phyloP scores from a whole-genome alignment of 2,329 filamentous ascomycete species.

The Aspergillus niger region DNA sequence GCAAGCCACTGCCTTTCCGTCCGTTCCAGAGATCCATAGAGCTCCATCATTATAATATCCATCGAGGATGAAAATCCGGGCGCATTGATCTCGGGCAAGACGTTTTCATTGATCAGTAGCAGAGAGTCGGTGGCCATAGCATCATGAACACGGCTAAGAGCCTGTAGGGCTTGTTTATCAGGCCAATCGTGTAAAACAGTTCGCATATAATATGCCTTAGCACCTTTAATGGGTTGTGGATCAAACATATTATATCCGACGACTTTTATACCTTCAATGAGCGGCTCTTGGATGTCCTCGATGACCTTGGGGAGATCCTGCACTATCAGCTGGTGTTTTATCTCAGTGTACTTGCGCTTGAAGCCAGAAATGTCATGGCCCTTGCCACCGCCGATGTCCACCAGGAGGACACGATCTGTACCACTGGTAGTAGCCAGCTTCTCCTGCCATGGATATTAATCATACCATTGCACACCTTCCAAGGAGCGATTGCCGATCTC shows the following conservation, averaged over 20 bases:
- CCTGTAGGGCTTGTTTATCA: conserved; percentile 23
- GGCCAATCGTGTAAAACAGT: conserved; percentile 33
- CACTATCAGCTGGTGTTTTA: conserved; percentile 34
- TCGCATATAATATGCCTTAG: conserved; percentile 30
- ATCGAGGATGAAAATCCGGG: conserved; percentile 8
- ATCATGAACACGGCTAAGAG: conserved; percentile 18
- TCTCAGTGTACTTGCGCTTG: conserved; percentile 28
- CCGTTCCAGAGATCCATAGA: conserved; percentile 23
- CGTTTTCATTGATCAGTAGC: conserved; percentile 32
- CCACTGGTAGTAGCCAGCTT: neutral
- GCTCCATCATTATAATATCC: conserved; percentile 27
- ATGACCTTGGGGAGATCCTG: conserved; percentile 42
- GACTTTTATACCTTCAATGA: conserved; percentile 18
- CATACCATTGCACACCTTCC: conserved; percentile 18
- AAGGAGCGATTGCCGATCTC: neutral
- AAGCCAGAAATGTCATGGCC: conserved; percentile 37
- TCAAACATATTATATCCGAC: conserved; percentile 22
- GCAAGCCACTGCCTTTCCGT: conserved; percentile 25
- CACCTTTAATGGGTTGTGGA: conserved; percentile 24
- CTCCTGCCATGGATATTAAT: conserved; percentile 20
- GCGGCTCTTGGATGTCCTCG: conserved; percentile 16
- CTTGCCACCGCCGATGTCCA: conserved; percentile 43
- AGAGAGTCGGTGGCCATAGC: conserved; percentile 29
- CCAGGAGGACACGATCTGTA: conserved; percentile 22
- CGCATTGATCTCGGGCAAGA: conserved; percentile 22